These are phyloP conservation scores for Paraphaeosphaeria sporulosa DNA, from an alignment of 2,329 filamentous ascomycete genomes.

Conservation along the genomic window DNA sequence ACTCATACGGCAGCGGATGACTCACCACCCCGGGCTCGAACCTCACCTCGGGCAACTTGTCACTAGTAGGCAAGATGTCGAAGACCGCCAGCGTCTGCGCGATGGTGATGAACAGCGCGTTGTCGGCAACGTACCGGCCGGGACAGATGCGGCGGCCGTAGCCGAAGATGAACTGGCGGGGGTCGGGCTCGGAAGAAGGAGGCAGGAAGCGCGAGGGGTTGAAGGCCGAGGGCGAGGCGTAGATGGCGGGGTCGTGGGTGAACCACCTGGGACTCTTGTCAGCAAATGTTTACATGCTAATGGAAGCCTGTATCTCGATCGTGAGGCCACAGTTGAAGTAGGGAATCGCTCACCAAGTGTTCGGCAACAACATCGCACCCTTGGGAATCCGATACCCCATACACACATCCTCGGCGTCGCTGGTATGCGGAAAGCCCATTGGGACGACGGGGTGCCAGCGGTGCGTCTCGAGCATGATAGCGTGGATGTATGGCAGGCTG, in stretches of 20 bases:
- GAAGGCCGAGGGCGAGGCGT: slow-evolving; percentile 51
- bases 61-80: slow-evolving; percentile 50
- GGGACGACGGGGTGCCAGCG: slow-evolving; percentile 47
- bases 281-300: background rate
- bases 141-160: slow-evolving; percentile 56
- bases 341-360: slow-evolving; percentile 46
- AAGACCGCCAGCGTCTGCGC: slow-evolving; percentile 59
- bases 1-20: slow-evolving; percentile 47
- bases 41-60: slow-evolving; percentile 41
- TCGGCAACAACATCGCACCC: slow-evolving; percentile 47
- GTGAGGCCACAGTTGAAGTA: background rate
- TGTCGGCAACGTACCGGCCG: slow-evolving; percentile 52
- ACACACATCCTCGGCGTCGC: slow-evolving; percentile 47
- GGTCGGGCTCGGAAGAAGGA: slow-evolving; percentile 48
- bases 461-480: no score
- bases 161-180: slow-evolving; percentile 47
- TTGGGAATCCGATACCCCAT: slow-evolving; percentile 54
- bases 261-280: slow-evolving; percentile 47
- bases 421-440: slow-evolving; percentile 43
- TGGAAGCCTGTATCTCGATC: no score
- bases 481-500: no score
- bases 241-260: slow-evolving; percentile 51
- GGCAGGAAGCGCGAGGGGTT: slow-evolving; percentile 54
- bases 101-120: slow-evolving; percentile 51
- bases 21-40: slow-evolving; percentile 46